Base-by-base conservation (phyloP, 2,329 filamentous ascomycete species). In the Epichloe baconii region DNA sequence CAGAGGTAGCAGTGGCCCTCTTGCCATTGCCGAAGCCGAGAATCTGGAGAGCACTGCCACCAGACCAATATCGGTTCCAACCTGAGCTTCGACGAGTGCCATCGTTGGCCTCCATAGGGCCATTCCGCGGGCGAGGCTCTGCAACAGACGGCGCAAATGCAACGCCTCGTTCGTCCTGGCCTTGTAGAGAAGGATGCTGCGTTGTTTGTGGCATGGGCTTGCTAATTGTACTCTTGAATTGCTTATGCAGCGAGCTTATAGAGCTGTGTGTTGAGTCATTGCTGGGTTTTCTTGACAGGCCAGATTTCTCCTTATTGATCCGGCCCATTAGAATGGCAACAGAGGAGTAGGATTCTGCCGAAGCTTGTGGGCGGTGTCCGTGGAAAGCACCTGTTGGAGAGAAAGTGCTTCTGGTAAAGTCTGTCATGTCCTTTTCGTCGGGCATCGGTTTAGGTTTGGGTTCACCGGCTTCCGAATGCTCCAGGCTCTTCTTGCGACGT, bases 1-100 rank as follows among this genome's bases (percentile, higher is more conserved):
- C 78, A 3, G 76, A 82, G 19, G 63, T 70, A n/a, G 73, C 69
- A 0, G 78, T 83, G 36, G 68, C 66, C 55, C 75, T 65, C 61
- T 74, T 70, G 37, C 69, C 61, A 56, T 62, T 64, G 14, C 77
- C 79, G 49, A 82, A 77, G 14, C 80, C 81, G 7, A 86, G 70
- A 23, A 84, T 77, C 59, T 83, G 83, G 51, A 83, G 68, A 7
- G 82, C 77, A 57, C 83, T 85, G 49, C 84, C 85, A 48, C 83
- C 83, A 14, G 83, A 86, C 78, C 85, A 88, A 66, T 88, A 88
- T 49, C 79, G 72, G 64, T 86, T 87, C 85, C 85, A 88, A 46
- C 83, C 83, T 3, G 83, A 87, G 58, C 82, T 86, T 60, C 79
- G 74, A 51, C 80, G 74, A 19, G 71, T 68, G 44, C 67, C 68